Percentiles rank a stretch among this genome's conserved stretches.
These are phyloP conservation scores for Metarhizium humberi DNA, from an alignment of 2,329 filamentous ascomycete genomes.

Conservation along the genomic window DNA sequence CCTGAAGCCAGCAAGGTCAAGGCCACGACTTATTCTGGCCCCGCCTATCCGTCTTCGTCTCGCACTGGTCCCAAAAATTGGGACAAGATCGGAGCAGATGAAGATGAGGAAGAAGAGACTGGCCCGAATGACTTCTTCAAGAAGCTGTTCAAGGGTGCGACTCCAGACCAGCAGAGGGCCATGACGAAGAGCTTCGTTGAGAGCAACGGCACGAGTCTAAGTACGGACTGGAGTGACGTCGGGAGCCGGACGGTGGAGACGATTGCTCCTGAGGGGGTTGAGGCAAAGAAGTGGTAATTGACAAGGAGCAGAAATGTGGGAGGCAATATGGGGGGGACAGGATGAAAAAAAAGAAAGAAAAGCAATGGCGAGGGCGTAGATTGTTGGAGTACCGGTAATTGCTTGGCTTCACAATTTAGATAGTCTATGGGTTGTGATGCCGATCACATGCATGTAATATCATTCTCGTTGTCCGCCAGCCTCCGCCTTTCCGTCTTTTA, in stretches of 20 bases:
- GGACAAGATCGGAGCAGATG: conserved; percentile 61
- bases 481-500: too few species aligned
- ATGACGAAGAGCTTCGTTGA: conserved; percentile 98
- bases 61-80: conserved; percentile 79
- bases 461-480: too few species aligned
- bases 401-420: too few species aligned
- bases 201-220: conserved; percentile 86
- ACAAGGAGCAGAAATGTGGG: too few species aligned
- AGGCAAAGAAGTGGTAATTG: conserved; percentile 59
- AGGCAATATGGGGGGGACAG: neutral
- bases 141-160: conserved; percentile 68
- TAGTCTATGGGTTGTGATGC: too few species aligned
- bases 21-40: conserved; percentile 18
- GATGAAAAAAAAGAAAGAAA: neutral
- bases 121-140: conserved; percentile 82
- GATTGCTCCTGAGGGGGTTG: conserved; percentile 65
- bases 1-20: neutral
- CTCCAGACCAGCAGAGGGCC: conserved; percentile 73
- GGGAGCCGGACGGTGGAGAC: conserved; percentile 62
- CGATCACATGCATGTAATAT: too few species aligned
- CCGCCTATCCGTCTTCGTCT: conserved; percentile 79
- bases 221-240: conserved; percentile 86
- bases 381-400: too few species aligned
- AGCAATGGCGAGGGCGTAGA: neutral
- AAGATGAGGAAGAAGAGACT: conserved; percentile 48